Conservation (phyloP, 2,329 filamentous ascomycete species). For the Nemania sp. region DNA sequence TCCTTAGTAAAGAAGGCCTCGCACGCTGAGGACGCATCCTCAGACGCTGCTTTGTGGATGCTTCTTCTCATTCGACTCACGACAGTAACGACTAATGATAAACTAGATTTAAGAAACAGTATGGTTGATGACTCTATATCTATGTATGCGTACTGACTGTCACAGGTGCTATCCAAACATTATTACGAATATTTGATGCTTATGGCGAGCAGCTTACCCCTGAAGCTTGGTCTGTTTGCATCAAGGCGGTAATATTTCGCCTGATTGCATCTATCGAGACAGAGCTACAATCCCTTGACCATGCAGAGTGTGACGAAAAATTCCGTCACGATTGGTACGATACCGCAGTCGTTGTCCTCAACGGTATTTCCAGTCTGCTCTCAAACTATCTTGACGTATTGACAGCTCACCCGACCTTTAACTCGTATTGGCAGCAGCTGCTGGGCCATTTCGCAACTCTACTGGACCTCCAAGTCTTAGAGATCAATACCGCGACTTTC, state of each 20-base stretch:
- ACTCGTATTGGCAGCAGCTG: conserved; percentile 75
- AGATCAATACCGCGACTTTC: conserved; percentile 73
- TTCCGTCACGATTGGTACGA: conserved; percentile 68
- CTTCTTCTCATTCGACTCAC: conserved; percentile 73
- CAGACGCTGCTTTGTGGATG: conserved; percentile 78
- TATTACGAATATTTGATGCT: conserved; percentile 89
- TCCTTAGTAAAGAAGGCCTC: conserved; percentile 62
- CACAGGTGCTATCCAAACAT: conserved; percentile 78
- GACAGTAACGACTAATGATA: conserved; percentile 70
- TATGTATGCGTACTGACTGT: conserved; percentile 41
- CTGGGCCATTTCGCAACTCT: conserved; percentile 69
- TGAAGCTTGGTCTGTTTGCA: conserved; percentile 81
- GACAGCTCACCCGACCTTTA: conserved; percentile 67
- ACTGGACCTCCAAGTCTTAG: conserved; percentile 66
- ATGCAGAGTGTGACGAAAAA: conserved; percentile 46
- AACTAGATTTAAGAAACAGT: conserved; percentile 79
- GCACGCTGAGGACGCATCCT: conserved; percentile 61
- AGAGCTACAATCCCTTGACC: conserved; percentile 51
- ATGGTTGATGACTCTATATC: conserved; percentile 31
- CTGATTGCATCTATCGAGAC: conserved; percentile 72
- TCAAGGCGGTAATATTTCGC: conserved; percentile 79
- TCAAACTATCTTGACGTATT: conserved; percentile 77
- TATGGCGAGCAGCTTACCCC: conserved; percentile 80
- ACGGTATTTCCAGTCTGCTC: conserved; percentile 73
- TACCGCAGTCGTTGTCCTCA: conserved; percentile 74